These are phyloP conservation scores for Dimocarpus longan DNA, from an alignment of 345 rosid genomes.

Conservation along the genomic window DNA sequence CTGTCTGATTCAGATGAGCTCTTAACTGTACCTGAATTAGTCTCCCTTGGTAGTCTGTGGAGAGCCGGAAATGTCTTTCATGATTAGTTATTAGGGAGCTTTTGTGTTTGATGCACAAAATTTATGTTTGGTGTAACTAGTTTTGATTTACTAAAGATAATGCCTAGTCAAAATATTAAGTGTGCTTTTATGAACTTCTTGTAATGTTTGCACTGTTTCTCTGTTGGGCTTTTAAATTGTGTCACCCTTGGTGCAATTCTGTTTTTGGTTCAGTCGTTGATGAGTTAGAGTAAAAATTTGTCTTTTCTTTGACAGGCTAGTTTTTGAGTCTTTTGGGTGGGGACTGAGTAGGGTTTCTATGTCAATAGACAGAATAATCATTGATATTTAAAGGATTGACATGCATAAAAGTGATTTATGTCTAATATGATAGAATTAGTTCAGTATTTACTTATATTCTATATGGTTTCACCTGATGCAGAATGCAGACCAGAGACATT, in stretches of 20 bases:
- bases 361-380: neutral
- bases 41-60: slow-evolving; percentile 25
- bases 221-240: neutral
- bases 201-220: neutral
- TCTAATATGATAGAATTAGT: too few species aligned
- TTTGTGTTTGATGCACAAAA: slow-evolving; percentile 1
- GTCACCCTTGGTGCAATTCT: neutral
- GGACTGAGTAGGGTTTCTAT: neutral
- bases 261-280: neutral
- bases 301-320: neutral
- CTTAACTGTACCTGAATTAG: slow-evolving; percentile 20
- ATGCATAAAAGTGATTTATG: neutral
- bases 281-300: neutral
- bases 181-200: neutral
- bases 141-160: neutral
- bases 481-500: slow-evolving; percentile 65
- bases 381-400: neutral
- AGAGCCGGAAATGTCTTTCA: slow-evolving; percentile 22
- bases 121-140: neutral
- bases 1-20: slow-evolving; percentile 51
- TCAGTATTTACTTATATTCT: slow-evolving; percentile 8
- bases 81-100: slow-evolving; percentile 22
- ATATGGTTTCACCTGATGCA: slow-evolving; percentile 32
- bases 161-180: neutral
- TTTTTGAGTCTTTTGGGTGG: neutral